Evolutionary conservation across 2,329 filamentous ascomycete genomes (phyloP).

Genomic region (Cytospora piceicola): DNA sequence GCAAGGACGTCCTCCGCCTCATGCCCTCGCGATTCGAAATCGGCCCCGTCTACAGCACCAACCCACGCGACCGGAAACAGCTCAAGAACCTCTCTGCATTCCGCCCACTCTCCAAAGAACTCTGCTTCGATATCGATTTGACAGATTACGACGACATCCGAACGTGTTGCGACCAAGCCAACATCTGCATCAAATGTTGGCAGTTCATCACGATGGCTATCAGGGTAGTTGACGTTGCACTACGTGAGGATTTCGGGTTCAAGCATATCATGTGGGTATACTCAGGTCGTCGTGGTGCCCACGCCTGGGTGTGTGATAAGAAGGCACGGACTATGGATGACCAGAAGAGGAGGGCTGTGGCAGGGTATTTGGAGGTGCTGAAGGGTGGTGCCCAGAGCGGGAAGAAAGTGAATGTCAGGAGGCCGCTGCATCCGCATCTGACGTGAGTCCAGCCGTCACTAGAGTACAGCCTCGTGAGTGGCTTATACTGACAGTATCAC

Average conservation of each 20-base stretch:
- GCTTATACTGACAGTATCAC: conserved; percentile 29
- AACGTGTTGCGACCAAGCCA: conserved; percentile 91
- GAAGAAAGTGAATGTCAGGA: conserved; percentile 81
- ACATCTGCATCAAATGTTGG: conserved; percentile 95
- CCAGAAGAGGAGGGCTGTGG: conserved; percentile 80
- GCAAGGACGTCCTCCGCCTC: conserved; percentile 86
- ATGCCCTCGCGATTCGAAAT: conserved; percentile 97
- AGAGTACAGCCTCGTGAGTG: neutral
- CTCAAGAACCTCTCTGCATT: conserved; percentile 81
- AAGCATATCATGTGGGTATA: conserved; percentile 98
- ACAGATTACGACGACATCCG: conserved; percentile 98
- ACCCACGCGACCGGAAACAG: conserved; percentile 90
- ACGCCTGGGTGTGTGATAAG: conserved; percentile 97
- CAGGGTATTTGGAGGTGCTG: conserved; percentile 88
- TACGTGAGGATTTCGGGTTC: conserved; percentile 95
- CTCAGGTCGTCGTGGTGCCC: conserved; percentile 91
- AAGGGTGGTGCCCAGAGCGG: conserved; percentile 83
- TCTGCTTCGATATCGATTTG: conserved; percentile 99
- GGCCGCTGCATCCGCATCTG: conserved; percentile 89
- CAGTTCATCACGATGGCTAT: conserved; percentile 97
- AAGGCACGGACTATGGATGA: conserved; percentile 85
- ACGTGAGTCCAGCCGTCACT: conserved; percentile 51
- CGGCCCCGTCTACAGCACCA: conserved; percentile 92
- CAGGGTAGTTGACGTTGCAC: conserved; percentile 83
- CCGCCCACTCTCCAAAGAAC: conserved; percentile 85